A percentile compares a stretch with the other conserved stretches of the same genome.
Conservation (phyloP, 2,329 filamentous ascomycete genomes). For the Botryotinia globosa region DNA sequence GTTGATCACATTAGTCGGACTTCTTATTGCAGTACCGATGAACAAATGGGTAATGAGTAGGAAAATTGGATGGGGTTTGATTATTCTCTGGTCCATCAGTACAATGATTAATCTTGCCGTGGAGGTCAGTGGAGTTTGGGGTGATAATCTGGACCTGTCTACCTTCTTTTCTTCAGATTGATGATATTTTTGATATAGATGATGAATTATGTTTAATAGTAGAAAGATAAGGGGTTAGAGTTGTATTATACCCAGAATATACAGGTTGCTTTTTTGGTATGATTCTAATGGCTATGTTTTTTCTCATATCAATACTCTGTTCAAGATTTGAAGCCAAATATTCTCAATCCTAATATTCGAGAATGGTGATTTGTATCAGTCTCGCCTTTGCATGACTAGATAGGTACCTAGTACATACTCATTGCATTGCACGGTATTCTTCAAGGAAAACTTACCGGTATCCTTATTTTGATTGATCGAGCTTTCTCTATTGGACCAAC, state of each 20-base stretch:
- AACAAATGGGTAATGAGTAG: slow-evolving; percentile 84
- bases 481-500: neutral
- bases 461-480: neutral
- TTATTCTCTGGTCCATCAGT: slow-evolving; percentile 76
- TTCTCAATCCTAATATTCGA: neutral
- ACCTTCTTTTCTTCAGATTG: neutral
- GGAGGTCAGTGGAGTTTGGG: slow-evolving; percentile 60
- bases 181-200: neutral
- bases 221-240: neutral
- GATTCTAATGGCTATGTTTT: neutral
- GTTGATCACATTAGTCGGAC: slow-evolving; percentile 71
- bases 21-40: slow-evolving; percentile 78
- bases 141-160: slow-evolving; percentile 11
- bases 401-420: neutral
- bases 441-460: neutral
- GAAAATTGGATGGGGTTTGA: slow-evolving; percentile 76
- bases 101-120: slow-evolving; percentile 79
- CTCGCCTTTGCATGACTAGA: neutral
- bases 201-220: neutral
- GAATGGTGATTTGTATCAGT: neutral
- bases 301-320: neutral
- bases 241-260: neutral
- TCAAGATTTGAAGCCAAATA: neutral
- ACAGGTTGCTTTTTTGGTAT: neutral
- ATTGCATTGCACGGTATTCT: neutral